Conservation (phyloP, 345 rosid species). For the Euphorbia peplus region DNA sequence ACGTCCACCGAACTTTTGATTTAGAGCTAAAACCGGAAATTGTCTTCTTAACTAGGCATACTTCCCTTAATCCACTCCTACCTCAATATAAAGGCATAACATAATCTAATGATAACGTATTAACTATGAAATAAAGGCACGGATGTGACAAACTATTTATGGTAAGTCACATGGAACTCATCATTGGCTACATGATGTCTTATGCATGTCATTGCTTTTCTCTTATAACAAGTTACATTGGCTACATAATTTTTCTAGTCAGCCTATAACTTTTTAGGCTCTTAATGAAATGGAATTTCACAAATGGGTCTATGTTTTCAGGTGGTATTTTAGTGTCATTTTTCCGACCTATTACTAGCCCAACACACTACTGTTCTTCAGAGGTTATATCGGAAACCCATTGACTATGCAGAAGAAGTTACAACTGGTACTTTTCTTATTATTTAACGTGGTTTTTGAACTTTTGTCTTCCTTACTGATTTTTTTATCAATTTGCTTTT, state of each 20-base stretch:
- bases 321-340: conserved; percentile 96
- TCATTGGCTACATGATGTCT: too few species aligned
- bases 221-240: conserved; percentile 8
- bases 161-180: conserved; percentile 36
- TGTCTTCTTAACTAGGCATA: too few species aligned
- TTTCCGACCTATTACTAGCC: conserved; percentile 82
- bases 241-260: conserved; percentile 27
- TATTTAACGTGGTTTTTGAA: background rate
- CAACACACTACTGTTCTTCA: conserved; percentile 74
- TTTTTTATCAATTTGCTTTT: conserved; percentile 9
- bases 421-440: conserved; percentile 58
- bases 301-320: conserved; percentile 21
- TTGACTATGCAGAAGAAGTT: conserved; percentile 71
- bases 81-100: too few species aligned
- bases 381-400: conserved; percentile 77
- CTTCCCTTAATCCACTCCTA: too few species aligned
- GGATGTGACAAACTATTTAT: too few species aligned
- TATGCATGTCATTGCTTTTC: too few species aligned
- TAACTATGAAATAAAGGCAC: too few species aligned
- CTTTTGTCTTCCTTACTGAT: background rate
- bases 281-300: background rate
- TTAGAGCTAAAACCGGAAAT: too few species aligned
- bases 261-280: background rate
- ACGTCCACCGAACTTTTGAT: too few species aligned
- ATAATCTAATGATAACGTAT: too few species aligned